A percentile compares a stretch with the other conserved stretches of the same genome.
phyloP scores from a whole-genome alignment of 805 yeast species.

The Metschnikowia bowlesiae region DNA sequence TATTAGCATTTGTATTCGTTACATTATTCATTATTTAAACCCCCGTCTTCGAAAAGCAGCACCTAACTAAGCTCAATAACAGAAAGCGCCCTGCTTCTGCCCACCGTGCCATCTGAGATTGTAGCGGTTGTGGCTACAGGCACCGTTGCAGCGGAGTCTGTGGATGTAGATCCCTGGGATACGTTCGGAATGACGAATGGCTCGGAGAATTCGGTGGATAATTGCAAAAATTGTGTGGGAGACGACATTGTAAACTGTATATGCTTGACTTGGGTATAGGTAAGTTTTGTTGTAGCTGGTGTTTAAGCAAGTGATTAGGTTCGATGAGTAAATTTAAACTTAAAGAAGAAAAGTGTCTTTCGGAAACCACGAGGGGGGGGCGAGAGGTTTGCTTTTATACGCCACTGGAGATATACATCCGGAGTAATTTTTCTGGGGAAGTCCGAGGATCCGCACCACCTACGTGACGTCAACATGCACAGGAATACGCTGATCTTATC shows the following conservation, averaged over 20 bases:
- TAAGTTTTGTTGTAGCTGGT: too few species aligned
- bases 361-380: not conserved
- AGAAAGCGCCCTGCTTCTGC: conserved; percentile 21
- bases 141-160: conserved; percentile 1
- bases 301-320: too few species aligned
- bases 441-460: conserved; percentile 16
- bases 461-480: conserved; percentile 15
- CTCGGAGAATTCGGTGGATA: conserved; percentile 52
- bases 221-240: conserved; percentile 43
- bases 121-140: conserved; percentile 9
- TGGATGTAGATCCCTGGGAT: conserved; percentile 47
- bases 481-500: conserved; percentile 1
- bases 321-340: not conserved
- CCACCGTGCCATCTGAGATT: conserved; percentile 12
- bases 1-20: not conserved
- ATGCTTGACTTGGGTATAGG: too few species aligned
- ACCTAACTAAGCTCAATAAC: conserved; percentile 23
- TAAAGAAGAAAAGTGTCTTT: not conserved
- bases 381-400: conserved; percentile 8
- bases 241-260: conserved; percentile 7
- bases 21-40: not conserved
- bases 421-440: conserved; percentile 14
- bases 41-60: not conserved
- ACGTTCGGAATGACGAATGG: conserved; percentile 64
- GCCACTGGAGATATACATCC: conserved; percentile 19